A percentile compares a stretch with the other conserved stretches of the same genome.
Evolutionary conservation across 1,284 basidiomycete species (phyloP).

Genomic region (Rhodotorula sp.): DNA sequence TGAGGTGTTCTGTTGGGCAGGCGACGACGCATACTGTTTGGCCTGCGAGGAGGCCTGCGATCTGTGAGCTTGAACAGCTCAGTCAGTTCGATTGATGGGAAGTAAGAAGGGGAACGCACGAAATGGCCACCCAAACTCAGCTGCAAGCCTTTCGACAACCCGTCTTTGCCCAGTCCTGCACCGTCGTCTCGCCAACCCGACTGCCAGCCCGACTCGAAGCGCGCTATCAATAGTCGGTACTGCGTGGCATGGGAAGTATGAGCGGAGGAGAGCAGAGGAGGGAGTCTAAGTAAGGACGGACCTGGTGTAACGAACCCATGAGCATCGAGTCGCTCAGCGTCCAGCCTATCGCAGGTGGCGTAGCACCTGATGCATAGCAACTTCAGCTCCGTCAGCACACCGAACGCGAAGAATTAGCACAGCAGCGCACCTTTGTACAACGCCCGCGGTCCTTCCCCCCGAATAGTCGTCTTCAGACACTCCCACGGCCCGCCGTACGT

Average conservation of each 20-base stretch:
- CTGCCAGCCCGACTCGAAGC: conserved; percentile 47
- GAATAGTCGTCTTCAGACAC: conserved; percentile 61
- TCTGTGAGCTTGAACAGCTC: conserved; percentile 6
- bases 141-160: conserved; percentile 11
- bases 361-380: too few relatives aligned
- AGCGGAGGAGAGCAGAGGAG: neutral
- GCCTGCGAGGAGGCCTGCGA: conserved; percentile 72
- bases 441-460: conserved; percentile 56
- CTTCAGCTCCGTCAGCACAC: too few relatives aligned
- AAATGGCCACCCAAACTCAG: conserved; percentile 38
- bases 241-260: conserved; percentile 46
- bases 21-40: conserved; percentile 68
- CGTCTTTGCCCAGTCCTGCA: conserved; percentile 37
- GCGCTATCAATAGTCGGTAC: conserved; percentile 63
- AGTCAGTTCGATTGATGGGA: neutral
- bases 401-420: neutral
- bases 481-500: conserved; percentile 67
- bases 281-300: conserved; percentile 36
- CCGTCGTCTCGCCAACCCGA: conserved; percentile 52
- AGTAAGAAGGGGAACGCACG: conserved; percentile 12
- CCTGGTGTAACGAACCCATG: conserved; percentile 61
- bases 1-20: conserved; percentile 69
- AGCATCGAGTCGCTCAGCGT: conserved; percentile 70
- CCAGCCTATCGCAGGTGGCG: conserved; percentile 73
- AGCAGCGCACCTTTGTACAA: conserved; percentile 53